Evolutionary conservation across 768 basidiomycete species (phyloP).

Genomic region (Lentinus tigrinus): DNA sequence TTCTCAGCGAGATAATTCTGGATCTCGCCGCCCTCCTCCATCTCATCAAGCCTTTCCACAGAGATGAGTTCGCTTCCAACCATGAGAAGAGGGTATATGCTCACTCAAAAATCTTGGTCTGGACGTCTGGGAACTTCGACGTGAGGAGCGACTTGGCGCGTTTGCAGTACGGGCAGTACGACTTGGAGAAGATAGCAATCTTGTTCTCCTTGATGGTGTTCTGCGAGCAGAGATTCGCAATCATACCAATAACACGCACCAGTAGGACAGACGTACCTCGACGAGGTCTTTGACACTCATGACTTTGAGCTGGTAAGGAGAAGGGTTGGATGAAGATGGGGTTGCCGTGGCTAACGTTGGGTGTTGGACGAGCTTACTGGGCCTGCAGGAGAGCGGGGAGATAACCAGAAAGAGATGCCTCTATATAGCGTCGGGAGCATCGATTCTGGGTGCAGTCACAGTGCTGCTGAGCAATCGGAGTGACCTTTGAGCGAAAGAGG

Average conservation of each 20-base stretch:
- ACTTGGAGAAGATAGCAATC: conserved; percentile 42
- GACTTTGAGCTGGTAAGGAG: conserved; percentile 31
- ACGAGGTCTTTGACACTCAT: conserved; percentile 37
- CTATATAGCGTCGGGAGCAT: conserved; percentile 27
- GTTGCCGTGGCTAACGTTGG: conserved; percentile 17
- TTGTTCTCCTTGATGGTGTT: conserved; percentile 35
- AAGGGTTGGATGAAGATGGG: conserved; percentile 33
- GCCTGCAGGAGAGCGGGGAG: conserved; percentile 14
- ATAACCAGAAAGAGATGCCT: conserved; percentile 15
- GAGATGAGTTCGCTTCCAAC: too few relatives aligned
- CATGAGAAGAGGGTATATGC: conserved; percentile 6
- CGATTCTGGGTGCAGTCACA: neutral
- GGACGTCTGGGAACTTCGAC: conserved; percentile 28
- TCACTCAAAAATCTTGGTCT: conserved; percentile 37
- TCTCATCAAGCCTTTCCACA: conserved; percentile 51
- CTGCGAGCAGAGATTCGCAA: conserved; percentile 16
- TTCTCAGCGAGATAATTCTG: conserved; percentile 63
- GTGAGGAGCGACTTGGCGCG: conserved; percentile 38
- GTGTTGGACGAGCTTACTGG: conserved; percentile 23
- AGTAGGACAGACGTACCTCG: conserved; percentile 32
- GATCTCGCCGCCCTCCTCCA: conserved; percentile 57
- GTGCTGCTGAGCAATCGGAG: conserved; percentile 11
- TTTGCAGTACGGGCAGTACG: conserved; percentile 40
- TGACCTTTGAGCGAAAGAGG: neutral
- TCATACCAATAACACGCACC: neutral